Conservation (phyloP, 352 stramenopile genomes). For the Phytophthora idaei region DNA sequence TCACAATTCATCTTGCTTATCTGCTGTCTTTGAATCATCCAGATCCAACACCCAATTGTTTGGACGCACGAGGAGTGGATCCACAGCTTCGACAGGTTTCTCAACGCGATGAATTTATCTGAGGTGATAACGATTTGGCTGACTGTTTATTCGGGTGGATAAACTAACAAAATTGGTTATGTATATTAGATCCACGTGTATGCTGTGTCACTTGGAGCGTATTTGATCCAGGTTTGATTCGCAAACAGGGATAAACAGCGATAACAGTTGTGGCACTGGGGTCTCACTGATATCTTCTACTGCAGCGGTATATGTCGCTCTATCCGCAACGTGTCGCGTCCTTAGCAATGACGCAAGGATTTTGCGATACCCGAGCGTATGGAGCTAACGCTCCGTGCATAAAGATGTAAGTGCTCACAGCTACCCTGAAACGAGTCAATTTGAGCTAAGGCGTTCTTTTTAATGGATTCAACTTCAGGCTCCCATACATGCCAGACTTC, state of each 20-base stretch:
- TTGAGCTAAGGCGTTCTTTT: background rate
- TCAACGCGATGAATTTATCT: constrained; percentile 63
- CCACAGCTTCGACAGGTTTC: constrained; percentile 81
- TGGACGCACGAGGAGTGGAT: constrained; percentile 87
- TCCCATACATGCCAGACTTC: constrained; percentile 74
- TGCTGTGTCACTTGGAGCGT: constrained; percentile 70
- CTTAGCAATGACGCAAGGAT: constrained; percentile 68
- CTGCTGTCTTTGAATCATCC: background rate
- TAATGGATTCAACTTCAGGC: constrained; percentile 29
- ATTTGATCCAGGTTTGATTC: constrained; percentile 62
- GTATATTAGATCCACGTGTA: constrained; percentile 62
- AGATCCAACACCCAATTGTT: constrained; percentile 73
- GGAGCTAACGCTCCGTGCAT: constrained; percentile 51
- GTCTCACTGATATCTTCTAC: constrained; percentile 1
- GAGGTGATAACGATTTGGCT: constrained; percentile 22
- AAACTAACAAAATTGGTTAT: constrained; percentile 2
- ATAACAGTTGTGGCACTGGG: background rate
- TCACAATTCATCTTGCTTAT: background rate
- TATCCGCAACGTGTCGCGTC: constrained; percentile 69
- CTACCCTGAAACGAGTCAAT: background rate
- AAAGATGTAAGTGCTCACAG: constrained; percentile 48
- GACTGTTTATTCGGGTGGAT: background rate
- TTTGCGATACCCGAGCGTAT: constrained; percentile 58
- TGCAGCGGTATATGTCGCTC: constrained; percentile 56
- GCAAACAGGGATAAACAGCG: background rate